These are phyloP conservation scores for Tetracentron sinense DNA, from an alignment of 164 flowering plant genomes.

Conservation along the genomic window DNA sequence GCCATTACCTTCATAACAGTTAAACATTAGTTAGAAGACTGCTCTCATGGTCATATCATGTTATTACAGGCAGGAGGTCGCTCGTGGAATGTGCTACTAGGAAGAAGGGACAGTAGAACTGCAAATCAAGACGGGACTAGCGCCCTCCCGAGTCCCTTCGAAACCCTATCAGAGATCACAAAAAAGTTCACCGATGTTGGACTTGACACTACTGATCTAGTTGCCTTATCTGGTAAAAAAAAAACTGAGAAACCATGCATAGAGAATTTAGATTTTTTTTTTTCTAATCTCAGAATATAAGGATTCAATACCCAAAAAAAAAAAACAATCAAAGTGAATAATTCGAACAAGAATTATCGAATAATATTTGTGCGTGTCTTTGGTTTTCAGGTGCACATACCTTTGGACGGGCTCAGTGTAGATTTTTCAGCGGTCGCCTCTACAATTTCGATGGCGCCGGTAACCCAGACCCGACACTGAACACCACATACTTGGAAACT, in stretches of 20 bases:
- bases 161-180: constrained; percentile 7
- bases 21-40: too few species aligned
- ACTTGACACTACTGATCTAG: constrained; percentile 30
- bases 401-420: constrained; percentile 38
- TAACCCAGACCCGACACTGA: constrained; percentile 35
- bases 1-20: too few species aligned
- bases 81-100: constrained; percentile 27
- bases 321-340: too few species aligned
- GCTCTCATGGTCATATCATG: too few species aligned
- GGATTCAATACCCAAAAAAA: too few species aligned
- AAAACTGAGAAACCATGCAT: too few species aligned
- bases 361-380: not conserved
- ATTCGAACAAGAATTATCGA: too few species aligned
- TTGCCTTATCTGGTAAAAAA: constrained; percentile 20
- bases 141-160: constrained; percentile 19
- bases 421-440: constrained; percentile 19
- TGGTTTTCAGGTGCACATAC: constrained; percentile 40
- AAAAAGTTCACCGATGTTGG: constrained; percentile 17
- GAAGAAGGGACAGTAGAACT: constrained; percentile 35
- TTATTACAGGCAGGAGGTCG: constrained; percentile 37
- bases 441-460: constrained; percentile 30
- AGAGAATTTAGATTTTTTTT: not conserved
- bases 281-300: not conserved
- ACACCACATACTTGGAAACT: constrained; percentile 25
- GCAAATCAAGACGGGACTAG: constrained; percentile 28